Percentiles rank a stretch among this genome's conserved stretches.
Evolutionary conservation across 2,329 filamentous ascomycete species (phyloP).

Genomic region (Colletotrichum sidae): DNA sequence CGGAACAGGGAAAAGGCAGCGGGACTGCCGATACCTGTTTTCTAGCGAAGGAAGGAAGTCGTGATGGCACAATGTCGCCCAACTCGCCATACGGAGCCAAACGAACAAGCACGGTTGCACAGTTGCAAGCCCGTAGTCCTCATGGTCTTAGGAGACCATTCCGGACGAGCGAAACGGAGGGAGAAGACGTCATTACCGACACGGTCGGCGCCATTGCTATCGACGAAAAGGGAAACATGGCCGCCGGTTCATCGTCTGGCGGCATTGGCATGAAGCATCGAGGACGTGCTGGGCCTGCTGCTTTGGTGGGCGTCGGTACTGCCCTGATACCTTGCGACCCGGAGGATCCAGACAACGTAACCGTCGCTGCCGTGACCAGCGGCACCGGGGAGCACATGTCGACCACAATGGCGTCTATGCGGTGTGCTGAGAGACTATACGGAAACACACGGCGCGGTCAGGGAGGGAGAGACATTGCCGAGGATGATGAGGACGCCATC

Average conservation of each 20-base stretch:
- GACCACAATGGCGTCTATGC: slow-evolving; percentile 89
- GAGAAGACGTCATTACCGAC: slow-evolving; percentile 81
- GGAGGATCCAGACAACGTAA: slow-evolving; percentile 74
- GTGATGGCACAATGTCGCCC: slow-evolving; percentile 37
- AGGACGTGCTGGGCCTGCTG: slow-evolving; percentile 91
- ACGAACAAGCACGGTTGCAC: slow-evolving; percentile 25
- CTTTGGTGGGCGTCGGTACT: slow-evolving; percentile 90
- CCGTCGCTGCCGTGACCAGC: slow-evolving; percentile 88
- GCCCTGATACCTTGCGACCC: slow-evolving; percentile 84
- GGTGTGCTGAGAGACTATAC: slow-evolving; percentile 88
- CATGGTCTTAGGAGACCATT: slow-evolving; percentile 52
- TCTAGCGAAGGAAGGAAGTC: slow-evolving; percentile 27
- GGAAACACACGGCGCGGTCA: slow-evolving; percentile 71
- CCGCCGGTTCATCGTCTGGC: slow-evolving; percentile 94
- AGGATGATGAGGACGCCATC: slow-evolving; percentile 80
- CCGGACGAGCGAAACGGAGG: slow-evolving; percentile 38
- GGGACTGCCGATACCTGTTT: neutral
- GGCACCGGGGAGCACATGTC: slow-evolving; percentile 99
- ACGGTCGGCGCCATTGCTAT: slow-evolving; percentile 97
- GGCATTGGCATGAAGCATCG: slow-evolving; percentile 99
- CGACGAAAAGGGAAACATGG: slow-evolving; percentile 86
- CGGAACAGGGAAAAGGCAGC: slow-evolving; percentile 6
- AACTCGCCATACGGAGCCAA: slow-evolving; percentile 27
- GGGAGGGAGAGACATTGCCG: slow-evolving; percentile 71
- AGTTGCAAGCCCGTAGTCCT: slow-evolving; percentile 37